Base-by-base conservation (phyloP, 352 stramenopile genomes). In the Phytophthora brassicae region DNA sequence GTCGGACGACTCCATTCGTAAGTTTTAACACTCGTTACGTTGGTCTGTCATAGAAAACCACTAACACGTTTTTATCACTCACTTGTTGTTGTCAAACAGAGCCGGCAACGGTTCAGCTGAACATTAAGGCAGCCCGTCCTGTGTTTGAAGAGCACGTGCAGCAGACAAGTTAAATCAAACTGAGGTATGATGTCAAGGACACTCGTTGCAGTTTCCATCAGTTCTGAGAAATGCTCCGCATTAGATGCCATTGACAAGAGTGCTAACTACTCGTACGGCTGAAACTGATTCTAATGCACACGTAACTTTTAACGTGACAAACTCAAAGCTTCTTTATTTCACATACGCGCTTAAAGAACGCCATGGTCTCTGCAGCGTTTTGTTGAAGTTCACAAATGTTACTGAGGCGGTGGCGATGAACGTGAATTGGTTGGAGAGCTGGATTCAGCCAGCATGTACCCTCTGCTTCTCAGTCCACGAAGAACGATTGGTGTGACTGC, bases 121-220 rank as follows among this genome's bases (percentile, higher is more conserved):
- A 99, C 72, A 99, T 99, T 77, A 97, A 98, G 71, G 94, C 96
- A 38, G 96, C 96, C 2, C 87, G 90, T 48, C 88, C 88, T 33
- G 90, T 98, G 64, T 99, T 99, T 74, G 95, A 99, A 74, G 81
- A 92, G 59, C 98, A 98, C 64, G 95, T 99, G 65, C 91, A 96
- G 63, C 89, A 98, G 69, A 96, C 84, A 6, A 91, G 81, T 50
- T 92, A 90, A 66, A 26, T 5, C 53, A 14, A 26, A 19, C 9
- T 13, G 20, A 33, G n/a, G 14, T 31, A 44, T 31, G 31, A 45
- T 29, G 16, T 42, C 24, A 6, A 43, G 14, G 35, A 4, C 31
- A 38, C 31, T 38, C 2, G 14, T 44, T 24, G 38, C 38, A 24
- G 38, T 33, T 33, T 35, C 14, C 29, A 17, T n/a, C 28, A 39